Evolutionary conservation across 495 filamentous ascomycete genomes (phyloP), one percentile per base, ranked within the genome.

Genomic region (Xylona heveae): DNA sequence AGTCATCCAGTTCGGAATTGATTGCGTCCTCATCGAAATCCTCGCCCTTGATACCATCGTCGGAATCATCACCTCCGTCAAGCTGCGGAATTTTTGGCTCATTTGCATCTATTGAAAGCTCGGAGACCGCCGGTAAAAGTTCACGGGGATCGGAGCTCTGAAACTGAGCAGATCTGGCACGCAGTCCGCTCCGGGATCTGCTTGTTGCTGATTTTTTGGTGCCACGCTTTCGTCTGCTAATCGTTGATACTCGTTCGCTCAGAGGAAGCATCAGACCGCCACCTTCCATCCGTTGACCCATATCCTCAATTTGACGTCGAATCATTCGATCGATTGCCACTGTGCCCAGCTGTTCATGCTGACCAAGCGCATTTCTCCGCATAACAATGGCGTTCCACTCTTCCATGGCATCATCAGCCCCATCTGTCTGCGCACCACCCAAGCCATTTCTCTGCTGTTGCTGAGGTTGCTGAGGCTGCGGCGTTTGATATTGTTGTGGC

Each of bases 1-100:
- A 72, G 44, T 99, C 88, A 47, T 97, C 88, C 2, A 99, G 70
- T 45, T 95, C 88, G 0, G 90, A 95, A 49, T 99, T 99, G 57
- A 99, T 99, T 0, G 88, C 88, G 52, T 97, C 83, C 41, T 90
- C 82, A 40, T 94, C 85, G 9, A 46, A 43, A 24, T 37, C 35
- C 18, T 74, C 71, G 19, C 78, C 66, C 36, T 67, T 70, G 4
- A 56, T 48, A 15, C 59, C 53, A 21, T 58, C 57, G 38, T 57
- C 53, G 21, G 17, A 18, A 19, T 59, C 60, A 6, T 52, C 59
- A 8, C 47, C 49, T 17, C 78, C 82, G 47, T 93, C 85, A 31
- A 67, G 49, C 41, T 82, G 78, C 14, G 56, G 47, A 30, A 45
- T 38, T 21, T 40, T 35, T 35, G 46, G 16, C 40, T 38, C 15